Conservation (phyloP, 164 flowering plant genomes). For the Liquidambar formosana region DNA sequence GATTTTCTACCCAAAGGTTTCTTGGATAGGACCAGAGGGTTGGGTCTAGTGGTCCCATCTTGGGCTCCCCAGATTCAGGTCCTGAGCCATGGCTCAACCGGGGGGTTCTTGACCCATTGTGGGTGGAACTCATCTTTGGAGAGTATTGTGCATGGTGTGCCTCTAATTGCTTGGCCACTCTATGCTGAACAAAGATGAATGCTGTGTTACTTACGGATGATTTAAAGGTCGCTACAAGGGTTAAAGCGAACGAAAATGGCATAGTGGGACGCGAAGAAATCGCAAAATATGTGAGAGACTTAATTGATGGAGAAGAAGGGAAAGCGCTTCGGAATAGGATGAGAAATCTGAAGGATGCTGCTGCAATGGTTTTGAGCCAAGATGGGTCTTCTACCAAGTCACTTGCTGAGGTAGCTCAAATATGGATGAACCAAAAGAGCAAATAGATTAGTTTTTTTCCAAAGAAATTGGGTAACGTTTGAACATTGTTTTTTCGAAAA, state of each 20-base stretch:
- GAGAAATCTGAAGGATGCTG: slow-evolving; percentile 21
- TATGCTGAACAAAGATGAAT: slow-evolving; percentile 32
- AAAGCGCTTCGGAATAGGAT: slow-evolving; percentile 10
- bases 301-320: slow-evolving; percentile 37
- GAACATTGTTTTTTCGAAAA: no score
- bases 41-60: no score
- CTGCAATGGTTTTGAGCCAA: slow-evolving; percentile 31
- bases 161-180: slow-evolving; percentile 40
- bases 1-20: slow-evolving; percentile 31
- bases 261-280: slow-evolving; percentile 21
- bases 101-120: no score
- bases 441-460: no score
- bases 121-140: slow-evolving; percentile 38
- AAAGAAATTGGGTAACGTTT: no score
- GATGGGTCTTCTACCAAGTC: slow-evolving; percentile 17
- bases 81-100: no score
- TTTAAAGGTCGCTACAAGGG: slow-evolving; percentile 19
- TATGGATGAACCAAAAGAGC: slow-evolving; percentile 14
- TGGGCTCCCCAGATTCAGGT: no score
- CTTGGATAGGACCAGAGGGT: no score
- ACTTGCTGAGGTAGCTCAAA: slow-evolving; percentile 18
- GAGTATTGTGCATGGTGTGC: slow-evolving; percentile 28
- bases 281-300: slow-evolving; percentile 4
- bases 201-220: slow-evolving; percentile 18
- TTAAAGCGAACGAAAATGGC: slow-evolving; percentile 15